Conservation (phyloP, 345 rosid species). For the Gossypioides kirkii region DNA sequence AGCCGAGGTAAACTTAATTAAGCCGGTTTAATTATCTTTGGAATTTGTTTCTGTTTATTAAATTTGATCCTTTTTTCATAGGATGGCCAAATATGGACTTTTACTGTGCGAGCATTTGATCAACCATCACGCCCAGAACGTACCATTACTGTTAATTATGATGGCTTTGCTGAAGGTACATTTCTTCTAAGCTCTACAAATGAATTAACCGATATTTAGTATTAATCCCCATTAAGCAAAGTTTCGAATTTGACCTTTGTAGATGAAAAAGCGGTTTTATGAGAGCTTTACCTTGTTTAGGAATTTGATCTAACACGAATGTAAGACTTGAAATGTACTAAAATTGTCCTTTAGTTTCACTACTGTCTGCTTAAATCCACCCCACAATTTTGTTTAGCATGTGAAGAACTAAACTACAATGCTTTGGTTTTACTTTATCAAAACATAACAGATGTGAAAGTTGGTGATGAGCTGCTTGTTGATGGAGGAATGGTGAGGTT, state of each 20-base stretch:
- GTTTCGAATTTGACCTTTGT: no score
- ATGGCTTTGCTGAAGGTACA: slow-evolving; percentile 70
- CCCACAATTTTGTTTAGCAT: not conserved
- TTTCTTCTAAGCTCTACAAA: not conserved
- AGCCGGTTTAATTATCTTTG: not conserved
- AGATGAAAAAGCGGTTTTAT: no score
- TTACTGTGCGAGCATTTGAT: slow-evolving; percentile 49
- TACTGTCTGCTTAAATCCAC: not conserved
- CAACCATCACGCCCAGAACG: slow-evolving; percentile 36
- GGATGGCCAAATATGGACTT: slow-evolving; percentile 67
- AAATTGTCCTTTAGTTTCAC: not conserved
- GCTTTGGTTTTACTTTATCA: slow-evolving; percentile 10
- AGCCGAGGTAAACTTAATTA: slow-evolving; percentile 44
- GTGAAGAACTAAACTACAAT: not conserved
- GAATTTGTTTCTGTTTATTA: not conserved
- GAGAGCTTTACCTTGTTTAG: no score
- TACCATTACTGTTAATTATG: slow-evolving; percentile 54
- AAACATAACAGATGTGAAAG: slow-evolving; percentile 40
- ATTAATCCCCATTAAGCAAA: no score
- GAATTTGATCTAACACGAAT: no score
- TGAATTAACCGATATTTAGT: not conserved
- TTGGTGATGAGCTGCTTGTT: slow-evolving; percentile 67
- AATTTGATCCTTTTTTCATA: slow-evolving; percentile 12
- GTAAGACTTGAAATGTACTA: no score
- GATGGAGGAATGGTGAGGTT: slow-evolving; percentile 81